Conservation (phyloP, 345 rosid species). For the Turritis glabra region DNA sequence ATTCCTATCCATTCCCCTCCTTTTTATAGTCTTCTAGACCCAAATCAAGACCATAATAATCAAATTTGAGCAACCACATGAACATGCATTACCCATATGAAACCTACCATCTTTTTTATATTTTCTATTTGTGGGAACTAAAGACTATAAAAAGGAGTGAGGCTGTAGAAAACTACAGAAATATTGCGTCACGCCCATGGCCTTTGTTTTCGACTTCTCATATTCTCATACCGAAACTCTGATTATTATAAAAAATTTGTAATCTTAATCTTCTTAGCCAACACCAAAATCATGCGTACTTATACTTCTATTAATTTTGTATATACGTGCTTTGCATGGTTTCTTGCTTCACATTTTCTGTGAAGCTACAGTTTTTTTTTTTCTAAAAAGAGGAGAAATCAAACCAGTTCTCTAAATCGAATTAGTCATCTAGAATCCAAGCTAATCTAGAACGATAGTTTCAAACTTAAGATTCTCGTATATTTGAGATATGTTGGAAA, state of each 20-base stretch:
- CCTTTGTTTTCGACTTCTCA: neutral
- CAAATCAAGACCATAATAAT: neutral
- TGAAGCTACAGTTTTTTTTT: no score
- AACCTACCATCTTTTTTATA: constrained; percentile 11
- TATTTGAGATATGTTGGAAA: constrained; percentile 35
- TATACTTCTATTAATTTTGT: no score
- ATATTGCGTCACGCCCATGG: constrained; percentile 12
- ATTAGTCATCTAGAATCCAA: neutral
- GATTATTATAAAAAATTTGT: no score
- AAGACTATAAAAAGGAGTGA: neutral
- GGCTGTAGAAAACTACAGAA: neutral
- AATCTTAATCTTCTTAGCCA: no score
- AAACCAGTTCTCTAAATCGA: no score
- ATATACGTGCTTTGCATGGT: neutral
- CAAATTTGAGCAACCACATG: neutral
- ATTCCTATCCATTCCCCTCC: neutral
- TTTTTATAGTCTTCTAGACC: constrained; percentile 9
- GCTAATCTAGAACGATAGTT: neutral
- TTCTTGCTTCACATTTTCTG: neutral
- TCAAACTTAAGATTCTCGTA: constrained; percentile 22
- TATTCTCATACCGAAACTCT: neutral
- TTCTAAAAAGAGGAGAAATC: no score
- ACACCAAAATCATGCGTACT: no score
- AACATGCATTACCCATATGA: constrained; percentile 31
- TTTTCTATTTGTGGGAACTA: neutral